These are phyloP conservation scores for Neopestalotiopsis sp. DNA, from an alignment of 2,329 filamentous ascomycete genomes.

Conservation along the genomic window DNA sequence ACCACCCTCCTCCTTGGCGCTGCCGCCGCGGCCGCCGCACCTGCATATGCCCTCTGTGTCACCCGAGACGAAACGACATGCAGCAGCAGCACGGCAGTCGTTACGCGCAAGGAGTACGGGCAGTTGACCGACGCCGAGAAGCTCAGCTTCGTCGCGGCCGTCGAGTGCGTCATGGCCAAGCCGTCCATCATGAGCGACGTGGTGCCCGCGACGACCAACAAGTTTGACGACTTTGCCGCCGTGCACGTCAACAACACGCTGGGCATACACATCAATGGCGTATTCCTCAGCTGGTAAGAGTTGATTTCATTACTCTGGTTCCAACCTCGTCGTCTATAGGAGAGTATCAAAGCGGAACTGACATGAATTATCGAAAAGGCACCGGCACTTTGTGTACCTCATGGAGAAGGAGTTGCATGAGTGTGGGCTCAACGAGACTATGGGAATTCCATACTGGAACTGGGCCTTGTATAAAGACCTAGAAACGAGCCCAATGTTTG, in stretches of 20 bases:
- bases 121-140: constrained; percentile 22
- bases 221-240: constrained; percentile 35
- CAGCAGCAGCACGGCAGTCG: not conserved
- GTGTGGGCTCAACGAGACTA: not conserved
- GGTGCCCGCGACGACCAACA: constrained; percentile 26
- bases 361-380: constrained; percentile 4
- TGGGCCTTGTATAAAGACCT: constrained; percentile 4
- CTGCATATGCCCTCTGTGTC: constrained; percentile 1
- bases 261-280: constrained; percentile 27
- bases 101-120: constrained; percentile 3
- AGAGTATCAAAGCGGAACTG: not conserved
- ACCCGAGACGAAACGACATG: not conserved
- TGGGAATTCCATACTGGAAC: constrained; percentile 11
- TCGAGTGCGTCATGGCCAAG: constrained; percentile 27
- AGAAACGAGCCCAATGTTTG: constrained; percentile 4
- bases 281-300: constrained; percentile 26
- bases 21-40: not conserved
- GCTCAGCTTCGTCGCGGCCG: constrained; percentile 26
- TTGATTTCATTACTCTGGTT: not conserved
- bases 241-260: constrained; percentile 29
- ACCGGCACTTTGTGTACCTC: constrained; percentile 27
- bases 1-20: not conserved
- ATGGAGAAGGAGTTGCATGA: constrained; percentile 28
- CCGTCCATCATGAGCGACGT: constrained; percentile 23
- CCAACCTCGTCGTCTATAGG: not conserved